Base-by-base conservation (phyloP, 108 stramenopile species). In the Pseudonitzschia multistriata region DNA sequence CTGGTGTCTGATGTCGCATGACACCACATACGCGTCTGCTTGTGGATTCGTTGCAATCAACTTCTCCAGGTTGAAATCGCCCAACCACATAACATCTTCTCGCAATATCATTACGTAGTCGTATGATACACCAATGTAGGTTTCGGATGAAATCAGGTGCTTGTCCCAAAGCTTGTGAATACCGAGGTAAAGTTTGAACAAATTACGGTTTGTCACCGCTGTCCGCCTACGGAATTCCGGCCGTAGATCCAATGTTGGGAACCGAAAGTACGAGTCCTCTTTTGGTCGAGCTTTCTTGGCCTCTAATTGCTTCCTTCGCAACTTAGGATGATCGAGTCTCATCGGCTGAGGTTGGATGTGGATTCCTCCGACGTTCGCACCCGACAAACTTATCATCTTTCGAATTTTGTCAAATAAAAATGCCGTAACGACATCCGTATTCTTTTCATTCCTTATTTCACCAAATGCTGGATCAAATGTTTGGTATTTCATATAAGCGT, bases 131-230 rank as follows among this genome's bases (percentile, higher is more conserved):
- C 63, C 63, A 3, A 64, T 22, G 0, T 45, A 64, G 22, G 30
- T 31, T 48, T 64, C 63, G n/a, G 63, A 64, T n/a, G 63, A 25
- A 3, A 64, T 64, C 17, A 64, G n/a, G 27, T 64, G 63, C 40
- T 64, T 64, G n/a, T 64, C 63, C 63, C 63, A 64, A 11, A 64
- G 40, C 29, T 64, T 64, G 27, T 64, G 63, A 8, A 64, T 13
- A 6, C 63, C 63, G 3, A 64, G 63, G 28, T 64, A 64, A 0
- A 64, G 63, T 64, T 64, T 64, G 63, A 64, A 64, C 6, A 64
- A 10, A 39, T 64, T 64, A 10, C 63, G 63, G 42, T 64, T 64
- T 19, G 63, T 30, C 17, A 64, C 42, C 5, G 63, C 63, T 22
- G 63, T 64, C 25, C 63, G 63, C 24, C 63, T 22, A 5, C 63